Percentiles rank a stretch among this genome's conserved stretches.
Conservation (phyloP, 2,329 filamentous ascomycete species). For the Xylariaceae sp. region DNA sequence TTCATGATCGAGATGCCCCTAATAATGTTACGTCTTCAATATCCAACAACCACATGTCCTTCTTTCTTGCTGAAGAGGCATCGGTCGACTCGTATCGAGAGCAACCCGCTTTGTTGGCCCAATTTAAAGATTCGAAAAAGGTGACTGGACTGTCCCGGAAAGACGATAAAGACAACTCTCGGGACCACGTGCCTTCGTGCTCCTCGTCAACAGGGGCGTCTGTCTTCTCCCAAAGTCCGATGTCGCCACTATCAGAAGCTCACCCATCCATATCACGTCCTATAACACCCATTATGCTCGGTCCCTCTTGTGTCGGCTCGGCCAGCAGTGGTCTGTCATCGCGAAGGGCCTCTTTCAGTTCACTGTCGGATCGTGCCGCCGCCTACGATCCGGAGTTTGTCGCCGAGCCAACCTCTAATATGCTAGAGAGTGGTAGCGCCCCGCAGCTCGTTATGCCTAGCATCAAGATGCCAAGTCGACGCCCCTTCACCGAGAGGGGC, state of each 20-base stretch:
- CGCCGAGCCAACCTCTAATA: slow-evolving; percentile 37
- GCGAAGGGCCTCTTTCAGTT: slow-evolving; percentile 49
- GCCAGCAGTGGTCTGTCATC: slow-evolving; percentile 46
- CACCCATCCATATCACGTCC: slow-evolving; percentile 40
- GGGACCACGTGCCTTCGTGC: slow-evolving; percentile 20
- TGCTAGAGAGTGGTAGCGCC: slow-evolving; percentile 47
- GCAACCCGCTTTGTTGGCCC: slow-evolving; percentile 29
- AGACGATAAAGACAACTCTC: slow-evolving; percentile 25
- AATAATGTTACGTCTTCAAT: slow-evolving; percentile 27
- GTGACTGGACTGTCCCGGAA: slow-evolving; percentile 15
- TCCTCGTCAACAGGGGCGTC: slow-evolving; percentile 34
- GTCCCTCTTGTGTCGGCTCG: slow-evolving; percentile 40
- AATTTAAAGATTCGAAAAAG: slow-evolving; percentile 35
- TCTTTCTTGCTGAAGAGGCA: slow-evolving; percentile 49
- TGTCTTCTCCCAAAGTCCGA: slow-evolving; percentile 32
- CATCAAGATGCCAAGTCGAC: slow-evolving; percentile 80
- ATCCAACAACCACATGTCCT: slow-evolving; percentile 46
- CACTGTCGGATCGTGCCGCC: slow-evolving; percentile 43
- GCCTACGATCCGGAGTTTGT: slow-evolving; percentile 47
- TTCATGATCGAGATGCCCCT: slow-evolving; percentile 29
- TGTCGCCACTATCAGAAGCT: slow-evolving; percentile 29
- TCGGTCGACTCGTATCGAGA: slow-evolving; percentile 41
- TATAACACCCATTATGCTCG: slow-evolving; percentile 44
- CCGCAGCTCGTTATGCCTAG: slow-evolving; percentile 98
- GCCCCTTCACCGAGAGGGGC: slow-evolving; percentile 85